A percentile compares a stretch with the other conserved stretches of the same genome.
phyloP scores from a whole-genome alignment of 164 flowering plant genomes.

The Brasenia schreberi region DNA sequence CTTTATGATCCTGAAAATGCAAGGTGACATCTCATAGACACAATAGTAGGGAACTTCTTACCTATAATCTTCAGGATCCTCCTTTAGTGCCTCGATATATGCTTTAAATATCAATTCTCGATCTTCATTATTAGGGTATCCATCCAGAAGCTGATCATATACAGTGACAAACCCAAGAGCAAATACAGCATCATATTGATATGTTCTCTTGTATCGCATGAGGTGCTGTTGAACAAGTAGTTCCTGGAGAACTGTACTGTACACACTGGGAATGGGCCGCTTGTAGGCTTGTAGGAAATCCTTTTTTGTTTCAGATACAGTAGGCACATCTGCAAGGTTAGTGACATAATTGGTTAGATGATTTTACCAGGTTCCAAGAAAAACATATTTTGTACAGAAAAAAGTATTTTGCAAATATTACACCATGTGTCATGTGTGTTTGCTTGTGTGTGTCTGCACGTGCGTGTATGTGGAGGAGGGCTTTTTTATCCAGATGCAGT shows the following conservation, averaged over 20 bases:
- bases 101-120: constrained; percentile 72
- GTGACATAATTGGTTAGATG: background rate
- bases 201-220: constrained; percentile 67
- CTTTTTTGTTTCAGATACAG: constrained; percentile 83
- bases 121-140: constrained; percentile 80
- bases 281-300: constrained; percentile 72
- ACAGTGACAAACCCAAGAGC: constrained; percentile 97
- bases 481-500: too few species aligned
- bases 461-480: too few species aligned
- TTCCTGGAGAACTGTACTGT: constrained; percentile 83
- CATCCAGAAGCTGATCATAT: constrained; percentile 91
- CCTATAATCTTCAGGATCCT: constrained; percentile 92
- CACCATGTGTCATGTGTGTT: too few species aligned
- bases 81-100: constrained; percentile 66
- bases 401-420: too few species aligned
- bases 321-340: constrained; percentile 41
- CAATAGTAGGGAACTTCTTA: constrained; percentile 2
- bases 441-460: too few species aligned
- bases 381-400: too few species aligned
- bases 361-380: background rate
- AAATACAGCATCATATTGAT: constrained; percentile 76
- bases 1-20: background rate
- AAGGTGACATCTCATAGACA: background rate
- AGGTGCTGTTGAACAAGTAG: constrained; percentile 90
- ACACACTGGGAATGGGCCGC: constrained; percentile 85